These are phyloP conservation scores for Alternaria viburni DNA, from an alignment of 2,329 filamentous ascomycete genomes.

Conservation along the genomic window DNA sequence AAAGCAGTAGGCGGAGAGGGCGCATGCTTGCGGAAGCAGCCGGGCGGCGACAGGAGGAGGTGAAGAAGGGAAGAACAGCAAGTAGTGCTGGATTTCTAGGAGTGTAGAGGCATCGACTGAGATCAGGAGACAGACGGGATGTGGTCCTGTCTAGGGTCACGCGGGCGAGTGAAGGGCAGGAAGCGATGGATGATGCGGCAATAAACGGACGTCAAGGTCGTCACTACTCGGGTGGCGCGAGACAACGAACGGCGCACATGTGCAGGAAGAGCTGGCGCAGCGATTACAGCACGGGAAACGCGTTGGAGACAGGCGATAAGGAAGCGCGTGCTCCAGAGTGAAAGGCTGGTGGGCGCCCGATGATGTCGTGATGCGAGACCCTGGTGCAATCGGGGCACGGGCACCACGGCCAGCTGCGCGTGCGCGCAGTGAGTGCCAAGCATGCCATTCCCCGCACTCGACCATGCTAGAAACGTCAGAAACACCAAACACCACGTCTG, in stretches of 20 bases:
- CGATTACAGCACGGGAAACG: neutral
- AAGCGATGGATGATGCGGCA: conserved; percentile 24
- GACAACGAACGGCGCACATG: neutral
- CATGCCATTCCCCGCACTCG: neutral
- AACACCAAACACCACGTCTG: neutral
- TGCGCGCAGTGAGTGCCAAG: neutral
- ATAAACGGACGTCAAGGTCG: conserved; percentile 15
- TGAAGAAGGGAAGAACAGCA: conserved; percentile 25
- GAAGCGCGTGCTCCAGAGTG: neutral
- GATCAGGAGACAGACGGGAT: conserved; percentile 5
- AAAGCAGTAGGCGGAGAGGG: conserved; percentile 47
- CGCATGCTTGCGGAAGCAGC: conserved; percentile 38
- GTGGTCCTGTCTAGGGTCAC: conserved; percentile 8
- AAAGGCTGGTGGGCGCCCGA: neutral
- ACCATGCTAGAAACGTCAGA: neutral
- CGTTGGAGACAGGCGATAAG: neutral
- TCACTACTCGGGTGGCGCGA: conserved; percentile 6
- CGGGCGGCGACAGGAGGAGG: conserved; percentile 7
- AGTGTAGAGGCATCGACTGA: conserved; percentile 30
- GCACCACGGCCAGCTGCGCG: neutral
- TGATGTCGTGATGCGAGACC: conserved; percentile 7
- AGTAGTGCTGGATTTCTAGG: conserved; percentile 28
- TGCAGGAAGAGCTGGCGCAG: neutral
- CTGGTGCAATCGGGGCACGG: neutral
- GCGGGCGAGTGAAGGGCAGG: conserved; percentile 9